Evolutionary conservation across 345 rosid species (phyloP), one percentile per base, ranked within the genome.

Genomic region (Gossypium stocksii): DNA sequence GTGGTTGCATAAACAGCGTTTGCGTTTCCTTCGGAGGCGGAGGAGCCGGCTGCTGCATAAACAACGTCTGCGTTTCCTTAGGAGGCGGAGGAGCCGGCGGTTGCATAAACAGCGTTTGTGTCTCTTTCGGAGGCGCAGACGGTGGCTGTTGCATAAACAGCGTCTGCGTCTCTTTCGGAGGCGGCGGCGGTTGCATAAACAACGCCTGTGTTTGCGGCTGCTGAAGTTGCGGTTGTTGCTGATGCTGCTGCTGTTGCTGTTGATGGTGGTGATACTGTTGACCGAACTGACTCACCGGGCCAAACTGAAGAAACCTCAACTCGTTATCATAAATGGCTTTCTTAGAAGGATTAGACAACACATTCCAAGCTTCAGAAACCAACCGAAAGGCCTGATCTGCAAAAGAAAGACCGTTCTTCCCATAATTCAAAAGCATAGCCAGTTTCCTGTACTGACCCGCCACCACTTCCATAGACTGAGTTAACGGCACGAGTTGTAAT

Each of bases 371-470:
- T 70, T 93, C 97, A 16, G 89, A 85, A 64, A 88, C 92, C 57
- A 91, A 75, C 66, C 81, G 80, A 77, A 88, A 86, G 9, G 97
- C 95, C 34, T 84, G 91, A 83, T 93, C 98, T 2, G 97, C 91
- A 62, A 83, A 93, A 0, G 93, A 85, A 66, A 95, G 83, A 10
- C 78, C 77, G 81, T 91, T 91, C 34, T 87, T 66, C 0, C 81
- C 84, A 0, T 98, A 93, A 72, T 85, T 88, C 60, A 93, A 84
- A 41, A 93, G 85, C 25, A 90, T 80, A 48, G 92, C 88, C 62
- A 95, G 89, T 70, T 92, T 87, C 15, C 91, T 90, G 79, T 87
- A 93, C 91, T 93, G 97, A 78, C 82, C 82, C 3, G 93, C 91
- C 75, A 91, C 76, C 77, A 88, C 91, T 14, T 91, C 92, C 62